phyloP scores from a whole-genome alignment of 1,139 yeast species.

The Schizosaccharomyces versatilis region DNA sequence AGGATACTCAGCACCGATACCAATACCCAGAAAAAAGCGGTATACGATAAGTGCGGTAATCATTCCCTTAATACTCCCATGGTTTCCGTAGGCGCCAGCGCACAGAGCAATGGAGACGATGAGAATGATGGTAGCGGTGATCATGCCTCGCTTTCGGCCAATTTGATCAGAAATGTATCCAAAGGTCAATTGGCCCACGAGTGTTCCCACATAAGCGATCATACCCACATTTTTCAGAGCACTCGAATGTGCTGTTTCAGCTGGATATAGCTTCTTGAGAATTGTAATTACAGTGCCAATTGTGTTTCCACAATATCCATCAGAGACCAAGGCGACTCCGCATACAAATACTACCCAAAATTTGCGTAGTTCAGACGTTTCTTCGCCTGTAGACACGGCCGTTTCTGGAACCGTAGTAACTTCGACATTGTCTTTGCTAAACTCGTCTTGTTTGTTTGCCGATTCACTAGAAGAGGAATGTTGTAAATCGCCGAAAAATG shows the following conservation, averaged over 20 bases:
- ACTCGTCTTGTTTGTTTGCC: too few species aligned
- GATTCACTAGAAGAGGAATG: too few species aligned
- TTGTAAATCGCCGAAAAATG: too few species aligned
- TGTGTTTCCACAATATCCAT: slow-evolving; percentile 28
- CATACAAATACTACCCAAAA: slow-evolving; percentile 36
- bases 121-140: slow-evolving; percentile 47
- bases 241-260: slow-evolving; percentile 33
- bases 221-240: slow-evolving; percentile 65
- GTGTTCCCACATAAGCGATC: slow-evolving; percentile 82
- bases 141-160: slow-evolving; percentile 64
- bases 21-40: slow-evolving; percentile 70
- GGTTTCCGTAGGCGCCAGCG: slow-evolving; percentile 73
- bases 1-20: slow-evolving; percentile 59
- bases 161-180: slow-evolving; percentile 61
- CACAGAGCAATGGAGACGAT: slow-evolving; percentile 55
- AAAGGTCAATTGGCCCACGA: slow-evolving; percentile 57
- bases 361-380: too few species aligned
- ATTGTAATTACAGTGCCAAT: slow-evolving; percentile 58
- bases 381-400: too few species aligned
- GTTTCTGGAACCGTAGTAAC: too few species aligned
- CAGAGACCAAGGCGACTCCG: slow-evolving; percentile 80
- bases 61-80: slow-evolving; percentile 42
- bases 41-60: slow-evolving; percentile 64
- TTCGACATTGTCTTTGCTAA: too few species aligned
- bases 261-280: slow-evolving; percentile 41